Evolutionary conservation across 2,329 filamentous ascomycete species (phyloP).

Genomic region (Colletotrichum kahawae): DNA sequence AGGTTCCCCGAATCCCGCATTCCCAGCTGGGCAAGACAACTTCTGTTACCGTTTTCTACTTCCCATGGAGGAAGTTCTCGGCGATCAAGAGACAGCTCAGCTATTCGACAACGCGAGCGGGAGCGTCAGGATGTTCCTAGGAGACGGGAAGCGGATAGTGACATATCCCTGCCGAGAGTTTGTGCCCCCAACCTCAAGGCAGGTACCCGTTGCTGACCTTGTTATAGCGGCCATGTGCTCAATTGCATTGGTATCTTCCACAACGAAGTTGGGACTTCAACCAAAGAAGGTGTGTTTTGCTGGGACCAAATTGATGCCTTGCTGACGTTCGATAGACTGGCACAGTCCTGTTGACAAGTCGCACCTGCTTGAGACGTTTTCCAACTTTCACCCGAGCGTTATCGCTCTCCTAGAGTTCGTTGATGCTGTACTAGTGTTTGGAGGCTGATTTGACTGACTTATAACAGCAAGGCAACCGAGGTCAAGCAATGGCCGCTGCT

Average conservation of each 20-base stretch:
- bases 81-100: conserved; percentile 26
- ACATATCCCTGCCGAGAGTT: conserved; percentile 38
- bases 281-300: background rate
- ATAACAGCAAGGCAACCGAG: conserved; percentile 35
- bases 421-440: accelerated
- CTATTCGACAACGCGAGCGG: conserved; percentile 24
- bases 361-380: conserved; percentile 31
- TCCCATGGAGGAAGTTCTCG: conserved; percentile 33
- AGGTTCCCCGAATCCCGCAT: conserved; percentile 30
- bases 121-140: conserved; percentile 6
- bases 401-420: conserved; percentile 31
- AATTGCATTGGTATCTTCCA: conserved; percentile 40
- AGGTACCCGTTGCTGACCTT: background rate
- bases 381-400: conserved; percentile 30
- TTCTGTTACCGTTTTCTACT: conserved; percentile 43
- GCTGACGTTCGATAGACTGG: background rate
- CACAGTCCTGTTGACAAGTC: conserved; percentile 29
- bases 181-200: background rate
- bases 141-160: conserved; percentile 30
- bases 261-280: conserved; percentile 23
- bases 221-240: conserved; percentile 31
- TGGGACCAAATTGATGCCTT: background rate
- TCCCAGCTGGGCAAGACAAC: conserved; percentile 33
- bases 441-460: background rate
- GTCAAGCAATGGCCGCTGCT: conserved; percentile 40